These are phyloP conservation scores for Phylloboletellus chloephorus DNA, from an alignment of 1,284 basidiomycete species.

Conservation along the genomic window DNA sequence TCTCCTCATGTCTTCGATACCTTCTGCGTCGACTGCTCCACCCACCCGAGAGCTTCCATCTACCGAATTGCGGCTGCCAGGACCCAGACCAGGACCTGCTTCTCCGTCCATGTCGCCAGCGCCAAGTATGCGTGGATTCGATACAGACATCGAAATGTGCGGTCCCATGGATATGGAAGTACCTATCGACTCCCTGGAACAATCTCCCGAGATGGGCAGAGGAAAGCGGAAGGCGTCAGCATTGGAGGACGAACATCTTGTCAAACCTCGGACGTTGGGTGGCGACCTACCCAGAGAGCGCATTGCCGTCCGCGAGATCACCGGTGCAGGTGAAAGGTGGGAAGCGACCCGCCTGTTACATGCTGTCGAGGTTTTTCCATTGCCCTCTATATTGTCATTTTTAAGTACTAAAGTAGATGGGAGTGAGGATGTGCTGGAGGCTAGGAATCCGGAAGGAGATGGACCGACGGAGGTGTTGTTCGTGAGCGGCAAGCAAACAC, in stretches of 20 bases:
- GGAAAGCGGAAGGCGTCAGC: conserved; percentile 49
- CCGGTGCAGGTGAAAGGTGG: conserved; percentile 22
- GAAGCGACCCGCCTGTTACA: conserved; percentile 21
- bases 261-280: conserved; percentile 63
- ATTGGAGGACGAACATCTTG: conserved; percentile 42
- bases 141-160: conserved; percentile 31
- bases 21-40: conserved; percentile 34
- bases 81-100: conserved; percentile 15
- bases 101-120: conserved; percentile 28
- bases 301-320: conserved; percentile 48
- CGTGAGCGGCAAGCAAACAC: conserved; percentile 57
- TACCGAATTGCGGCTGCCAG: conserved; percentile 15
- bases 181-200: conserved; percentile 32
- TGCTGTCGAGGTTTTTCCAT: conserved; percentile 34
- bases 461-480: conserved; percentile 68
- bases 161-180: conserved; percentile 32
- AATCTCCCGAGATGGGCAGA: conserved; percentile 25
- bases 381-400: conserved; percentile 55
- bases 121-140: conserved; percentile 28
- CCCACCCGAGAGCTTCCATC: conserved; percentile 11
- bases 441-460: conserved; percentile 66
- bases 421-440: conserved; percentile 68
- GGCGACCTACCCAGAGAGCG: conserved; percentile 56
- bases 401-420: conserved; percentile 57
- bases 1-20: conserved; percentile 35